Evolutionary conservation across 2,329 filamentous ascomycete species (phyloP).

Genomic region (Venturia aucupariae): DNA sequence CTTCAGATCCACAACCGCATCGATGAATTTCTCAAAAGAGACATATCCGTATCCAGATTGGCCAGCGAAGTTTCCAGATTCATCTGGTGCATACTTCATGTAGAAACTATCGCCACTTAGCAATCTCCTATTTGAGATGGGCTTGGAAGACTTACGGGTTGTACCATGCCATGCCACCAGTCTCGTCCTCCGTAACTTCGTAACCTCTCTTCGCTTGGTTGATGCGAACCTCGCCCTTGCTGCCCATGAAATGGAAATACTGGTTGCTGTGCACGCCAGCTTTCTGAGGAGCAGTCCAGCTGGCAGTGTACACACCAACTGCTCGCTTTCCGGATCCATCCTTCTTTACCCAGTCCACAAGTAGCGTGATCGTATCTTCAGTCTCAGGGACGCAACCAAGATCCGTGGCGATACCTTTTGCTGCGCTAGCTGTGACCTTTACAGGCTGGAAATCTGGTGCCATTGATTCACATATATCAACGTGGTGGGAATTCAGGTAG

Average conservation of each 20-base stretch:
- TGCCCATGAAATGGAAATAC: constrained; percentile 90
- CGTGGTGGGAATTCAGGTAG: constrained; percentile 91
- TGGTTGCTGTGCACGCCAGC: constrained; percentile 95
- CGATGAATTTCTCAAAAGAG: constrained; percentile 92
- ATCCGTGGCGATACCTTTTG: constrained; percentile 66
- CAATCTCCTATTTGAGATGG: neutral
- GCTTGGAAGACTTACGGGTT: constrained; percentile 53
- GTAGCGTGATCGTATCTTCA: constrained; percentile 85
- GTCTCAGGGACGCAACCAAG: constrained; percentile 73
- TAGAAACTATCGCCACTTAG: constrained; percentile 50
- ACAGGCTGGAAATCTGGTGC: constrained; percentile 71
- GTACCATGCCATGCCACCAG: constrained; percentile 62
- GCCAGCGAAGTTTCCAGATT: constrained; percentile 88
- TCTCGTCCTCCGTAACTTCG: constrained; percentile 78
- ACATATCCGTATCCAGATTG: constrained; percentile 91
- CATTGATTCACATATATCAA: constrained; percentile 91
- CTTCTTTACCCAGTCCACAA: constrained; percentile 79
- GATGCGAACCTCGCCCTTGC: constrained; percentile 74
- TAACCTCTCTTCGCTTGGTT: constrained; percentile 94
- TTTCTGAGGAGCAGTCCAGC: constrained; percentile 87
- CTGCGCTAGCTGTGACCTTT: constrained; percentile 68
- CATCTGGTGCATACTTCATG: constrained; percentile 89
- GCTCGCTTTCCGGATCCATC: constrained; percentile 60
- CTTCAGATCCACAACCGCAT: constrained; percentile 72
- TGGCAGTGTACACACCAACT: constrained; percentile 85